phyloP scores from a whole-genome alignment of 139 green algal species.

The Tetraselmis striata region DNA sequence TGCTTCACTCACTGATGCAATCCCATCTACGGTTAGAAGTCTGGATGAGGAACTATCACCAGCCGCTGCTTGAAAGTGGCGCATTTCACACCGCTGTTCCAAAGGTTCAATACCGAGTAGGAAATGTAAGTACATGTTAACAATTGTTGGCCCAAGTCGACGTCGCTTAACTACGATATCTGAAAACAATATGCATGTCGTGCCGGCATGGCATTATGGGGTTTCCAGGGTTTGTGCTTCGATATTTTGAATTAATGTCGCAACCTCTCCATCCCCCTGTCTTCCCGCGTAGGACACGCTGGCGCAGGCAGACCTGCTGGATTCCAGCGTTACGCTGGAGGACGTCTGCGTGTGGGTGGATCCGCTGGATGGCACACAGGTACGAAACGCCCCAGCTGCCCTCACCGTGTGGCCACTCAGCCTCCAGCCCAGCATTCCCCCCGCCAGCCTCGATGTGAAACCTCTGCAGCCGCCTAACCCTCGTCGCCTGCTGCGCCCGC shows the following conservation, averaged over 20 bases:
- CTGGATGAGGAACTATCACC: no score
- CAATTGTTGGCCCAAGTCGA: neutral
- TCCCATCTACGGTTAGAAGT: no score
- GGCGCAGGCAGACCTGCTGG: neutral
- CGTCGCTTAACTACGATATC: neutral
- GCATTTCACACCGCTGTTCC: no score
- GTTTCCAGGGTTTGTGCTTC: no score
- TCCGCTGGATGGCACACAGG: slow-evolving; percentile 5
- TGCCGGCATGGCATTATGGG: no score
- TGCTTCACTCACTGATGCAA: no score
- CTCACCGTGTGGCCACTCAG: neutral
- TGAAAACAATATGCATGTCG: neutral
- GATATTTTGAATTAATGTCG: neutral
- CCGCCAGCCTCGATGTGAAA: no score
- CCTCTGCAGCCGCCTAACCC: no score
- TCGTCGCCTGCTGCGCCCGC: neutral
- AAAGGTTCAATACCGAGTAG: no score
- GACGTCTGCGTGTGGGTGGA: slow-evolving; percentile 7
- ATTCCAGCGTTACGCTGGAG: neutral
- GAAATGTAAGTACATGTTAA: no score
- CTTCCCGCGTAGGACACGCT: neutral
- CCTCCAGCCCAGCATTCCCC: no score
- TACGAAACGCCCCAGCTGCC: neutral
- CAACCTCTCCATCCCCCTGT: neutral
- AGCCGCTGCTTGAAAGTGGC: no score